A percentile compares a stretch with the other conserved stretches of the same genome.
phyloP scores from a whole-genome alignment of 2,329 filamentous ascomycete genomes.

The Nemania serpens region DNA sequence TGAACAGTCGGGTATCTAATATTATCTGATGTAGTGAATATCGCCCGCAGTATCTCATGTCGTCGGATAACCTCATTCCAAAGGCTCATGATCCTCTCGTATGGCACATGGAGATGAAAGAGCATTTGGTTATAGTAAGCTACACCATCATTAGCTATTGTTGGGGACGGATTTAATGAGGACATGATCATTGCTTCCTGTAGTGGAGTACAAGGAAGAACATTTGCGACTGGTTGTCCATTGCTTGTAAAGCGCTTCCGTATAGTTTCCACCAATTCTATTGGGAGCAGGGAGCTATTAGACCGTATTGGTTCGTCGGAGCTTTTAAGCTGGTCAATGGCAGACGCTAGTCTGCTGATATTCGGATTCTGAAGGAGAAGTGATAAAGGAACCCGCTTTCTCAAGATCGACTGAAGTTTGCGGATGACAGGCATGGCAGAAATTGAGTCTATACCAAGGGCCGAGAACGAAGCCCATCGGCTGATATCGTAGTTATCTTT shows the following conservation, averaged over 20 bases:
- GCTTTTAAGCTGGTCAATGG: slow-evolving; percentile 28
- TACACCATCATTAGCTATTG: slow-evolving; percentile 38
- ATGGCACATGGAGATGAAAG: slow-evolving; percentile 60
- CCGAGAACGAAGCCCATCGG: slow-evolving; percentile 73
- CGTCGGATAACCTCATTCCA: slow-evolving; percentile 68
- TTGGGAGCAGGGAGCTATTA: slow-evolving; percentile 25
- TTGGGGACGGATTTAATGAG: slow-evolving; percentile 30
- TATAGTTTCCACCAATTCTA: slow-evolving; percentile 40
- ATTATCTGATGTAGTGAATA: slow-evolving; percentile 70
- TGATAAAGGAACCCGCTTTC: slow-evolving; percentile 65
- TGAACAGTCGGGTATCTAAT: slow-evolving; percentile 70
- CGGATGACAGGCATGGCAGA: slow-evolving; percentile 74
- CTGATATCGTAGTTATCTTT: slow-evolving; percentile 54
- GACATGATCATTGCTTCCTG: slow-evolving; percentile 86
- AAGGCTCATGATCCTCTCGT: slow-evolving; percentile 55
- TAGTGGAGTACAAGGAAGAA: slow-evolving; percentile 83
- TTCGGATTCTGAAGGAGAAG: slow-evolving; percentile 70
- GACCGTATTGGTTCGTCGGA: neutral
- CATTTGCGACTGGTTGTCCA: slow-evolving; percentile 50
- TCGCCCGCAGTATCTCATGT: slow-evolving; percentile 79
- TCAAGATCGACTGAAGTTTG: slow-evolving; percentile 53
- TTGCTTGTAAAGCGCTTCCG: slow-evolving; percentile 40
- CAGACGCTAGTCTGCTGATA: slow-evolving; percentile 62
- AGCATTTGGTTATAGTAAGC: slow-evolving; percentile 76
- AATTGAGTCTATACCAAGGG: slow-evolving; percentile 82